Base-by-base conservation (phyloP, 352 stramenopile genomes). In the Globisporangium nagaii region DNA sequence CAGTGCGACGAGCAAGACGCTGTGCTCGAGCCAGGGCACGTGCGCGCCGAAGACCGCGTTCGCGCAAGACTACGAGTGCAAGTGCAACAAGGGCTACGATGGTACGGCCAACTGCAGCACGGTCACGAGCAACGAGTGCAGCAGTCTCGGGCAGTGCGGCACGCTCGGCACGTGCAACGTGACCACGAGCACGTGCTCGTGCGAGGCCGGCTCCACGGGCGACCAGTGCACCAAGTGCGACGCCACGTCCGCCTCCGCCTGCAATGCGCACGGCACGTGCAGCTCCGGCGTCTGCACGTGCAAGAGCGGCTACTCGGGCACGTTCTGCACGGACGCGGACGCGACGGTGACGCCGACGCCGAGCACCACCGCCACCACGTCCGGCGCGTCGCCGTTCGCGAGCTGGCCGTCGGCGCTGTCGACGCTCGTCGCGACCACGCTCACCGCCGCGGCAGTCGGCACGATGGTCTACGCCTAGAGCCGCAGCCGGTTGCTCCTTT, bases 71-170 rank as follows among this genome's bases (percentile, higher is more conserved):
- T 93, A 90, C 56, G 68, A 71, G 46, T 93, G 83, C 65, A 76
- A 84, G 52, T 93, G 83, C 65, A 87, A 93, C 61, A 64, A 65
- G 39, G 83, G 83, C 31, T 93, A 83, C 61, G 71, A 79, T 44
- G 56, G 60, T 37, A 73, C 68, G 36, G 65, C 82, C 53, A 75
- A 73, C 54, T 93, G 83, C 70, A 54, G 64, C 36, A 52, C 49
- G 0, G 60, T 71, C 12, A 67, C 62, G 24, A 90, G 75, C 44
- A 90, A 89, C 58, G 61, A 79, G 9, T 93, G 83, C 63, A 87
- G 79, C 61, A 90, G 68, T 51, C 72, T 90, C 39, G 60, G 75
- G 1, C 79, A 88, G 57, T 93, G 83, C 43, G 83, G 79, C 39
- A 68, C 72, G 1, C 24, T 68, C 27, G 79, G 82, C 31, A 79